A percentile compares a stretch with the other conserved stretches of the same genome.
Evolutionary conservation across 176 grass and related monocot genomes (phyloP).

Genomic region (Oropetium thomaeum): DNA sequence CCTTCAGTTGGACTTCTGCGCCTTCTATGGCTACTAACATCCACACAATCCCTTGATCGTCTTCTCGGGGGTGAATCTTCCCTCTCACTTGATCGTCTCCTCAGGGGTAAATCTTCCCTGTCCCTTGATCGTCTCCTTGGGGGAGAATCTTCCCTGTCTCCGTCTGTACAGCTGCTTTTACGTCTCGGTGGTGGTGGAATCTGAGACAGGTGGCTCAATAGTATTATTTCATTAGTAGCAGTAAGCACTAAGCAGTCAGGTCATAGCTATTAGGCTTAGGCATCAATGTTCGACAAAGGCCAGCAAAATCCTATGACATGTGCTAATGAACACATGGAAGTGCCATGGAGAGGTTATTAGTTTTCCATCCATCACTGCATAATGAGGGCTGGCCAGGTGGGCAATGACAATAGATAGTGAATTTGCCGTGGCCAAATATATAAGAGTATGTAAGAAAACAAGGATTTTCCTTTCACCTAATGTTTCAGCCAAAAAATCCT

Average conservation of each 20-base stretch:
- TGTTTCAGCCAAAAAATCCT: background rate
- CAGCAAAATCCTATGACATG: background rate
- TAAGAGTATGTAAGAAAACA: background rate
- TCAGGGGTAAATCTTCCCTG: slow-evolving; percentile 21
- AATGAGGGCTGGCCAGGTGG: slow-evolving; percentile 6
- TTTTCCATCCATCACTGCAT: background rate
- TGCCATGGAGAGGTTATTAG: background rate
- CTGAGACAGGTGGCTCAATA: slow-evolving; percentile 29
- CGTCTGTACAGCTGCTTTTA: too few species aligned
- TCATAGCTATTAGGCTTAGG: background rate
- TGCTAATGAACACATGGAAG: background rate
- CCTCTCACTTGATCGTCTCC: slow-evolving; percentile 24
- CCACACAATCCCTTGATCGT: slow-evolving; percentile 34
- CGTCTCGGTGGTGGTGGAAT: slow-evolving; percentile 60
- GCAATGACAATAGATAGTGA: background rate
- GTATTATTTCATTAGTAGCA: background rate
- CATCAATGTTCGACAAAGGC: background rate
- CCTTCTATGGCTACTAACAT: slow-evolving; percentile 28
- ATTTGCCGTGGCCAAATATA: background rate
- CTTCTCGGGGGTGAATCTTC: slow-evolving; percentile 32
- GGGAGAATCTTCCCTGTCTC: slow-evolving; percentile 54
- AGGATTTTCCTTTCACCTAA: background rate
- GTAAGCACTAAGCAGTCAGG: slow-evolving; percentile 8
- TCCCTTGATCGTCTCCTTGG: too few species aligned
- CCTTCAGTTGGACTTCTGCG: slow-evolving; percentile 32